Conservation (phyloP, 441 rosid genomes). For the Kokia cookei region DNA sequence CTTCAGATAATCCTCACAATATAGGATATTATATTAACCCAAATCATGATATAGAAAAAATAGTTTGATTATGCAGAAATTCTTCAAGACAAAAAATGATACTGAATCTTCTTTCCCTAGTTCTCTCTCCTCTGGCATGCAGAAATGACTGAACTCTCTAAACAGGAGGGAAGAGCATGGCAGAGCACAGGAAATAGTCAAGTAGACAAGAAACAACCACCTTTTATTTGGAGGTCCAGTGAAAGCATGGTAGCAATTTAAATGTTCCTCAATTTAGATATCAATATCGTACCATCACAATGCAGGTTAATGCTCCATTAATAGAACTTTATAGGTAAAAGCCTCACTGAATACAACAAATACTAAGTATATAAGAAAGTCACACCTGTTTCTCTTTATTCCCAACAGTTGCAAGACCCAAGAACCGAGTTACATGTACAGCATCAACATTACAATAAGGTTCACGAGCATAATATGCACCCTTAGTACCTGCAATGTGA, state of each 20-base stretch:
- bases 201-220: background rate
- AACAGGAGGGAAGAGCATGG: background rate
- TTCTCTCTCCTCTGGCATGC: background rate
- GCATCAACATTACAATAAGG: slow-evolving; percentile 73
- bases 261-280: background rate
- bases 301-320: background rate
- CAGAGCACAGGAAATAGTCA: background rate
- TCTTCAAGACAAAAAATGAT: background rate
- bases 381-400: slow-evolving; percentile 87
- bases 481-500: slow-evolving; percentile 86
- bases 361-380: background rate
- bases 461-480: slow-evolving; percentile 79
- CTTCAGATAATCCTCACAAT: background rate
- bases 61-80: background rate
- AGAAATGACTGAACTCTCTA: background rate
- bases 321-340: slow-evolving; percentile 1
- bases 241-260: background rate
- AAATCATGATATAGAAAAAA: background rate
- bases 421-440: slow-evolving; percentile 76
- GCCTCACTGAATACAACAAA: background rate
- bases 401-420: slow-evolving; percentile 92
- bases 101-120: background rate
- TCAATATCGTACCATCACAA: background rate
- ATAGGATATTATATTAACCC: background rate
- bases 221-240: background rate